Evolutionary conservation across 345 rosid genomes (phyloP), one percentile per base, ranked within the genome.

Genomic region (Fremontodendron californicum): DNA sequence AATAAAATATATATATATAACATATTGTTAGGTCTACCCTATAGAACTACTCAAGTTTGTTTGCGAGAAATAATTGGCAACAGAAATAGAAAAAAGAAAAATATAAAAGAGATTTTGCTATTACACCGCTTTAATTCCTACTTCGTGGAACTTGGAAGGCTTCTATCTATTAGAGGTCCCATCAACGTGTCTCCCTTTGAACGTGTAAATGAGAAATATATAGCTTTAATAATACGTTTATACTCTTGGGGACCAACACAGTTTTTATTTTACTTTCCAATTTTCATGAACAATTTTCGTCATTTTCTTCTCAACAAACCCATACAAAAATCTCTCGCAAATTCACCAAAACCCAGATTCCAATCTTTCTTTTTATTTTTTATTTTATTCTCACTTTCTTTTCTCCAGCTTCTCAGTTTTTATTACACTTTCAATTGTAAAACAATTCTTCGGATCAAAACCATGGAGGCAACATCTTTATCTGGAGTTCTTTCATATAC

Each of bases 401-500:
- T 33, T 33, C 35, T 33, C 57, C 57, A 18, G 9, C 21, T 51
- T 54, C 55, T 16, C 2, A 18, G 55, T 51, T 51, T 37, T 16
- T 13, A 29, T 29, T 31, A 29, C 16, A 12, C 65, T 60, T 60
- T 33, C 19, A 60, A 27, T 60, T 25, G 18, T 6, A 27, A 13
- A 16, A 61, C 39, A 15, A 61, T 64, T 33, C 10, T 37, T 39
- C 16, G 0, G 1, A 21, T 40, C 29, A n/a, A 19, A 65, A 64
- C 19, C 49, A 65, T 65, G 71, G 49, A 65, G 71, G 3, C 48
- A n/a, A 48, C 70, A 65, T 65, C 70, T 37, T 64, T 65, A 65
- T n/a, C 70, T 9, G 70, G 46, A 39, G 29, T 65, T 65, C 46
- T 65, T 65, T 65, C 71, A 12, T 21, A 39, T 12, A 39, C 48